phyloP scores from a whole-genome alignment of 1,139 yeast species.

The Pichia sp. region DNA sequence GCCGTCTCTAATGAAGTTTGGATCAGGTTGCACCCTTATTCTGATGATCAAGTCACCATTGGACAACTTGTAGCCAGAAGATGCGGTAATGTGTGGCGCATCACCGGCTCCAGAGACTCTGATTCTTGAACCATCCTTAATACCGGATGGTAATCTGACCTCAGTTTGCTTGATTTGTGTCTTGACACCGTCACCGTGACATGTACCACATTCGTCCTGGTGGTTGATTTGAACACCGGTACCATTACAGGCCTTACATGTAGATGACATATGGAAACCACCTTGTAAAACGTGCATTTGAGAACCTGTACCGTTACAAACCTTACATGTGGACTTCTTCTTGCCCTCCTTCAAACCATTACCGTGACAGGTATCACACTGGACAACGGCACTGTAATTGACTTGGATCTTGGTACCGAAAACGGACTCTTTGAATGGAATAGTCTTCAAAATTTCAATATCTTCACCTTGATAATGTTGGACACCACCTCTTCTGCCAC shows the following conservation, averaged over 20 bases:
- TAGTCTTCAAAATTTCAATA: slow-evolving; percentile 72
- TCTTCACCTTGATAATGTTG: slow-evolving; percentile 89
- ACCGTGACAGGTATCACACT: slow-evolving; percentile 80
- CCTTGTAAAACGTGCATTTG: slow-evolving; percentile 83
- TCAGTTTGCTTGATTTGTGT: slow-evolving; percentile 66
- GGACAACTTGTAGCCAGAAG: slow-evolving; percentile 57
- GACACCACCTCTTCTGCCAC: slow-evolving; percentile 39
- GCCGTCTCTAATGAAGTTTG: slow-evolving; percentile 63
- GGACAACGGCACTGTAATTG: slow-evolving; percentile 71
- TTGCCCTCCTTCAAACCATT: slow-evolving; percentile 80
- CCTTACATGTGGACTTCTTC: slow-evolving; percentile 72
- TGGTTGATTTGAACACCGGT: slow-evolving; percentile 76
- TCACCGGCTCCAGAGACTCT: slow-evolving; percentile 91
- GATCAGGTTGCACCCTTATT: slow-evolving; percentile 73
- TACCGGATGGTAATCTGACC: slow-evolving; percentile 86
- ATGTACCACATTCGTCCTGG: slow-evolving; percentile 68
- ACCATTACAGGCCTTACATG: slow-evolving; percentile 88
- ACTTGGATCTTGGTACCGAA: slow-evolving; percentile 72
- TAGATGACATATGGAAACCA: slow-evolving; percentile 96
- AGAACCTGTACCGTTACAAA: slow-evolving; percentile 95
- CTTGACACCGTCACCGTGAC: slow-evolving; percentile 89
- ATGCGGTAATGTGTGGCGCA: slow-evolving; percentile 72
- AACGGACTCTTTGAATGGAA: slow-evolving; percentile 84
- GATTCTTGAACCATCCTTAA: slow-evolving; percentile 81
- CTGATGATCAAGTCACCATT: slow-evolving; percentile 90